Evolutionary conservation across 768 basidiomycete species (phyloP).

Genomic region (Calocybe gangraenosa): DNA sequence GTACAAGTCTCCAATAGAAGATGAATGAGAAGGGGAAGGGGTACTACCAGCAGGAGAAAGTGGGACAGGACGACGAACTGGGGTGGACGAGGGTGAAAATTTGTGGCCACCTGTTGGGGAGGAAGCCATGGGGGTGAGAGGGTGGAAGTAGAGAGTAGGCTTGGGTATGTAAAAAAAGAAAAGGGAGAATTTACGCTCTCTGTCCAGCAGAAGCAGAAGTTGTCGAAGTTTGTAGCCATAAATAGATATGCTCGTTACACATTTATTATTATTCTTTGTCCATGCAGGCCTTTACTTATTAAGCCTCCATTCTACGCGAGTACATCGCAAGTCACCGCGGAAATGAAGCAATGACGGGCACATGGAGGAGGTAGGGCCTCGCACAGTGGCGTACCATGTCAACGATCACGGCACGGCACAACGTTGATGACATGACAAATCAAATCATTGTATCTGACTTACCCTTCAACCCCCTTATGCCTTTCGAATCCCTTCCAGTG

Average conservation of each 20-base stretch:
- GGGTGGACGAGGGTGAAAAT: slow-evolving; percentile 27
- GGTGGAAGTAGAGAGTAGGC: slow-evolving; percentile 10
- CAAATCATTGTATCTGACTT: no score
- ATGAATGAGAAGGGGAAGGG: slow-evolving; percentile 17
- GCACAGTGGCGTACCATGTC: no score
- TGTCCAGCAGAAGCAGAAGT: slow-evolving; percentile 13
- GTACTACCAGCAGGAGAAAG: slow-evolving; percentile 8
- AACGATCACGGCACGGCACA: no score
- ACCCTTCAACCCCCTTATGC: neutral
- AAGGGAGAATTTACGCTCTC: no score
- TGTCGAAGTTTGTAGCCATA: slow-evolving; percentile 9
- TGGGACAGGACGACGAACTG: slow-evolving; percentile 25
- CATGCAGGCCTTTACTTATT: no score
- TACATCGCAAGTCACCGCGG: no score
- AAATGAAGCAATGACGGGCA: no score
- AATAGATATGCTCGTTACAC: slow-evolving; percentile 7
- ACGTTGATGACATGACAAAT: no score
- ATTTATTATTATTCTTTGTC: no score
- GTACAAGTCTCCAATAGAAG: slow-evolving; percentile 29
- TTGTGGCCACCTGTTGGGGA: slow-evolving; percentile 23
- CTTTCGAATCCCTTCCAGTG: slow-evolving; percentile 59
- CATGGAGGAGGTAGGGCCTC: no score
- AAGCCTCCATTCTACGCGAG: no score
- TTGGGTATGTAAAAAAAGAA: slow-evolving; percentile 10
- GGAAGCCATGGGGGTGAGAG: slow-evolving; percentile 26